Percentiles rank a stretch among this genome's conserved stretches.
phyloP scores from a whole-genome alignment of 768 basidiomycete genomes.

The Lactarius akahatsu region DNA sequence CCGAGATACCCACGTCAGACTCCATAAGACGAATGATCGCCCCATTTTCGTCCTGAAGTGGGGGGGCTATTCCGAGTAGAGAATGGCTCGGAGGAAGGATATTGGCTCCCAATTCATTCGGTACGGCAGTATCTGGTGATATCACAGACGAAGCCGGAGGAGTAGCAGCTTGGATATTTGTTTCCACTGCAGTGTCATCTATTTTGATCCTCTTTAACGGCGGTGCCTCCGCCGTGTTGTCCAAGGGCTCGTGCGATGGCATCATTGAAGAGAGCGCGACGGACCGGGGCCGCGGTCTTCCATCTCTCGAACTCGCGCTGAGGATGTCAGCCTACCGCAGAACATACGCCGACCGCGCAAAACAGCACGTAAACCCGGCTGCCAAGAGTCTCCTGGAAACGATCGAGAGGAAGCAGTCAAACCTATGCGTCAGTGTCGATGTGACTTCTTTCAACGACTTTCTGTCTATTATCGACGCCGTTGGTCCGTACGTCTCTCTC shows the following conservation, averaged over 20 bases:
- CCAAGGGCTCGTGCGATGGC: conserved; percentile 28
- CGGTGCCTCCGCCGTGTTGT: conserved; percentile 31
- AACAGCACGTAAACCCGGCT: conserved; percentile 64
- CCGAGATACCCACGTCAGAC: conserved; percentile 85
- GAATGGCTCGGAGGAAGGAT: conserved; percentile 72
- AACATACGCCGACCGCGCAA: conserved; percentile 63
- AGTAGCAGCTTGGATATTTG: conserved; percentile 16
- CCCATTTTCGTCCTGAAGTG: conserved; percentile 48
- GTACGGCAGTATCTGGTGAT: conserved; percentile 9
- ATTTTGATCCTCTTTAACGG: conserved; percentile 43
- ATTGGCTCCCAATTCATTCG: conserved; percentile 18
- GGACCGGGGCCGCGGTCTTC: neutral
- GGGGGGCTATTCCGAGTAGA: conserved; percentile 59
- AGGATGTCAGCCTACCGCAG: conserved; percentile 37
- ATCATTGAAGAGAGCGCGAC: neutral
- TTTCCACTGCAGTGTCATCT: conserved; percentile 28
- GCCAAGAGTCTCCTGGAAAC: conserved; percentile 75
- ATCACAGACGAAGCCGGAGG: conserved; percentile 31
- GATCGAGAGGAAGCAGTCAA: conserved; percentile 84
- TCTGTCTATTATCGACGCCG: conserved; percentile 80
- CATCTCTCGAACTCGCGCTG: neutral
- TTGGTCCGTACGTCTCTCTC: conserved; percentile 88
- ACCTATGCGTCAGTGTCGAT: conserved; percentile 95
- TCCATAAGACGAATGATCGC: conserved; percentile 63
- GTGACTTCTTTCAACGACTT: conserved; percentile 79